Conservation (phyloP, 305 asterid genomes). For the Stenogyne calaminthoides region DNA sequence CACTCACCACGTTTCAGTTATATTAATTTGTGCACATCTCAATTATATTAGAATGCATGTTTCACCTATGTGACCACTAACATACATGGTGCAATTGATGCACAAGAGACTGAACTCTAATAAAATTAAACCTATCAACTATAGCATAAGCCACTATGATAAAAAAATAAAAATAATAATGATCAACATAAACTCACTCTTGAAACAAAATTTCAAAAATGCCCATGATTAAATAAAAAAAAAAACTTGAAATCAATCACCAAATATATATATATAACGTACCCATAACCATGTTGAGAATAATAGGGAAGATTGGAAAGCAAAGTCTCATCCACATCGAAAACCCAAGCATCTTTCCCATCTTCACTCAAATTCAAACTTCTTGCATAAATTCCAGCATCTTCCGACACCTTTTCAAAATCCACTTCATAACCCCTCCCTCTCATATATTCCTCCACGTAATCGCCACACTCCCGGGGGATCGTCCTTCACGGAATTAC, state of each 20-base stretch:
- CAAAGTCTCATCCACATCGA: constrained; percentile 76
- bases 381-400: constrained; percentile 50
- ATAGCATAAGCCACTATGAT: no score
- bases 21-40: no score
- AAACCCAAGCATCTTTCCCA: constrained; percentile 71
- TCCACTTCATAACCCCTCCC: constrained; percentile 53
- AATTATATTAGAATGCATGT: no score
- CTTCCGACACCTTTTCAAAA: constrained; percentile 50
- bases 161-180: no score
- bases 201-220: no score
- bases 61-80: no score
- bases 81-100: no score
- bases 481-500: constrained; percentile 61
- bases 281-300: constrained; percentile 68
- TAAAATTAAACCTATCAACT: background rate
- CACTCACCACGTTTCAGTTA: no score
- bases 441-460: constrained; percentile 54
- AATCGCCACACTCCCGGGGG: constrained; percentile 60
- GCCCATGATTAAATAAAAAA: background rate
- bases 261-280: background rate
- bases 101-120: no score
- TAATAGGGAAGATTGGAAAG: constrained; percentile 78
- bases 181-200: no score
- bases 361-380: constrained; percentile 49
- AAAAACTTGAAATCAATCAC: background rate